Percentiles rank a stretch among this genome's conserved stretches.
Conservation (phyloP, 805 yeast species). For the Schwanniomyces sp. region DNA sequence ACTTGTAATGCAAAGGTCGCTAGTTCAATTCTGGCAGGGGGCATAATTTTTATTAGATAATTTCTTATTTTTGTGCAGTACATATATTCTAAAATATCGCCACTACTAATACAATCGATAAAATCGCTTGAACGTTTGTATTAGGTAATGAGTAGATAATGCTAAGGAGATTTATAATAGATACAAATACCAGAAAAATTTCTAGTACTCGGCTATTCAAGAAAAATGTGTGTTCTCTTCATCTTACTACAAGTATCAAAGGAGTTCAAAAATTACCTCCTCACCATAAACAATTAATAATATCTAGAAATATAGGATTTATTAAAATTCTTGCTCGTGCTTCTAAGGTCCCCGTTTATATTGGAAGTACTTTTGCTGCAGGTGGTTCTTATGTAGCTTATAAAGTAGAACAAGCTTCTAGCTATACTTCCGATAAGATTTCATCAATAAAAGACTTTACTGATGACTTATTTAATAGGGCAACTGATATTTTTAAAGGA, state of each 20-base stretch:
- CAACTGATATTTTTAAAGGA: constrained; percentile 44
- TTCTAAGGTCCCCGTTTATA: constrained; percentile 68
- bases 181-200: background rate
- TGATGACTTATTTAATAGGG: constrained; percentile 49
- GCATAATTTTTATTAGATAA: constrained; percentile 32
- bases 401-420: constrained; percentile 84
- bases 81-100: background rate
- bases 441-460: constrained; percentile 62
- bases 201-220: background rate
- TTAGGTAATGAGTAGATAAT: background rate
- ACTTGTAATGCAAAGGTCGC: constrained; percentile 99
- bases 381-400: constrained; percentile 92
- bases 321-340: constrained; percentile 53
- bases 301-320: constrained; percentile 32
- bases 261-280: background rate
- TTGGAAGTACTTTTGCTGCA: constrained; percentile 92
- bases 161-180: background rate
- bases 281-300: background rate
- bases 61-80: constrained; percentile 11
- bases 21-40: constrained; percentile 89
- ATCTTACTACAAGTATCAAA: background rate
- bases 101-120: background rate
- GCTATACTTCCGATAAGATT: constrained; percentile 66
- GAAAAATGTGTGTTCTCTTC: background rate
- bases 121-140: background rate